phyloP scores from a whole-genome alignment of 2,329 filamentous ascomycete species.

The Colletotrichum falcatum region DNA sequence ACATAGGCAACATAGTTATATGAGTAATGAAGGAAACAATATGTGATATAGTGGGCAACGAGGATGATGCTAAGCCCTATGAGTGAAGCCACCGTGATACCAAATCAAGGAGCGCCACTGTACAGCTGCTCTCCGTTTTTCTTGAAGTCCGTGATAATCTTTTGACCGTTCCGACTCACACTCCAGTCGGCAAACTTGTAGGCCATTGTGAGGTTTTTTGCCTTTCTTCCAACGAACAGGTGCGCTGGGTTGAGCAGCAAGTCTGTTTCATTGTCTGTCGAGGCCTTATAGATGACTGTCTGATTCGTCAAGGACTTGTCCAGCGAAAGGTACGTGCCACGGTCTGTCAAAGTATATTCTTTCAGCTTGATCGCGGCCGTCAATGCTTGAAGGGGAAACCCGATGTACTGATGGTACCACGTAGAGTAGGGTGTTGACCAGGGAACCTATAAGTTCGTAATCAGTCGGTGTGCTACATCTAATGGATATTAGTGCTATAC shows the following conservation, averaged over 20 bases:
- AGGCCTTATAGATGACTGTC: not conserved
- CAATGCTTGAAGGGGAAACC: not conserved
- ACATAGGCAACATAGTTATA: too few species aligned
- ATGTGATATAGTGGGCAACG: too few species aligned
- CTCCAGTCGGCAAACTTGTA: not conserved
- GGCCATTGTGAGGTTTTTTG: not conserved
- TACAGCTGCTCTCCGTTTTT: not conserved
- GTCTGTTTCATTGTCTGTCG: not conserved
- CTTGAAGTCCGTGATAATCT: not conserved
- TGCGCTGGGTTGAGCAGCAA: not conserved
- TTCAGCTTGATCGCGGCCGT: not conserved
- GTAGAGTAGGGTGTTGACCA: not conserved
- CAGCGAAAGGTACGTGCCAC: not conserved
- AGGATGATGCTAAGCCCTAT: too few species aligned
- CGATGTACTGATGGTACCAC: not conserved
- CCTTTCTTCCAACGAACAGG: not conserved
- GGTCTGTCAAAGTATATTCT: not conserved
- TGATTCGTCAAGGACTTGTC: not conserved
- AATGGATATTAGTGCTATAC: not conserved
- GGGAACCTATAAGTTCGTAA: not conserved
- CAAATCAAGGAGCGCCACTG: not conserved
- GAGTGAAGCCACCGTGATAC: too few species aligned
- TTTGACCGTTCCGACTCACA: not conserved
- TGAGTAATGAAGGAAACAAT: too few species aligned
- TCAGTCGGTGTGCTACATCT: not conserved